Conservation (phyloP, 495 filamentous ascomycete species). For the Tuber brumale region DNA sequence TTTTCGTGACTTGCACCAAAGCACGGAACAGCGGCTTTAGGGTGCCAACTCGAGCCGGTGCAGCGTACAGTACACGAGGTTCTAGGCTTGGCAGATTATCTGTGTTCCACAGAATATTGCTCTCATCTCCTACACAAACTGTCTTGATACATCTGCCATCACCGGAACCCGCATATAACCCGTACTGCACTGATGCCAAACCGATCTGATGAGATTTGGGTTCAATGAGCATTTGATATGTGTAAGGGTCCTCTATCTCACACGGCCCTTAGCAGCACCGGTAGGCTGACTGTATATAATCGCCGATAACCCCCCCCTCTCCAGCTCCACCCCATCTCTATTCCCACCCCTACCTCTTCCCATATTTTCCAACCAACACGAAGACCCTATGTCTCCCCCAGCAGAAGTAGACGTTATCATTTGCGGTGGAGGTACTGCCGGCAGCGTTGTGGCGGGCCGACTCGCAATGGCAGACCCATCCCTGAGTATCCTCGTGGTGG, state of each 20-base stretch:
- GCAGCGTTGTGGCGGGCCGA: constrained; percentile 48
- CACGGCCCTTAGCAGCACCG: background rate
- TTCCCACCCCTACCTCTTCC: background rate
- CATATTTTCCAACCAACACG: background rate
- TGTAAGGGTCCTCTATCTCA: background rate
- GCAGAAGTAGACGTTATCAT: constrained; percentile 38
- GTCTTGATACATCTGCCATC: background rate
- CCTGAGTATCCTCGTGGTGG: constrained; percentile 52
- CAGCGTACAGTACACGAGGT: background rate
- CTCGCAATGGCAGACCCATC: constrained; percentile 49
- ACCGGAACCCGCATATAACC: background rate
- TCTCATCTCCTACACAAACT: background rate
- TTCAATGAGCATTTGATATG: background rate
- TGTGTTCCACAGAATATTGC: background rate
- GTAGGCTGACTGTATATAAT: background rate
- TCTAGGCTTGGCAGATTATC: background rate
- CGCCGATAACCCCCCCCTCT: background rate
- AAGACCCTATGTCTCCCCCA: constrained; percentile 23
- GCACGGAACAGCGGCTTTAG: background rate
- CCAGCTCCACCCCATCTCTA: background rate
- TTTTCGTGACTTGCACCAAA: background rate
- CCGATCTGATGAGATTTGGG: background rate
- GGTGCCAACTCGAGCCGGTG: background rate
- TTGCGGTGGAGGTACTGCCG: constrained; percentile 46
- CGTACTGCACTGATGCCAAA: background rate